Evolutionary conservation across 225 moss, liverwort and hornwort genomes (phyloP).

Genomic region (Sphagnum contortum): DNA sequence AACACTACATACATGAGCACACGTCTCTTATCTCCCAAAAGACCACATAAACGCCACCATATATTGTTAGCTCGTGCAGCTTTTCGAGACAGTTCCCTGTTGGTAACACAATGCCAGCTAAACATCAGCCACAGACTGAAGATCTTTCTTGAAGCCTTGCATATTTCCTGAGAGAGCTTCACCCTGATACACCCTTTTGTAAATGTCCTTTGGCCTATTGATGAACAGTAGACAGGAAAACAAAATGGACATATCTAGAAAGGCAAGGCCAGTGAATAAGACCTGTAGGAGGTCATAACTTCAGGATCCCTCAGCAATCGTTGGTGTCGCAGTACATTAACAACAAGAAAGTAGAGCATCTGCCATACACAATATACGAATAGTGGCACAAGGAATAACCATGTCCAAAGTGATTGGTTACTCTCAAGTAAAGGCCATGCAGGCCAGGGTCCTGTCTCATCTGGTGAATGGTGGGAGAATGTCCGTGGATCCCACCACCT

Average conservation of each 20-base stretch:
- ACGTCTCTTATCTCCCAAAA: conserved; percentile 46
- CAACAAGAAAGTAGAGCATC: conserved; percentile 51
- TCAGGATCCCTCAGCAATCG: conserved; percentile 57
- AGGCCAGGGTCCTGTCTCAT: conserved; percentile 62
- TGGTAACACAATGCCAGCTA: background rate
- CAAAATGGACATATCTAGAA: no score
- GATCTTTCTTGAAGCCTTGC: background rate
- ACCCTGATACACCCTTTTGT: background rate
- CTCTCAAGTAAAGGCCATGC: conserved; percentile 49
- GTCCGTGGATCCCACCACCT: conserved; percentile 69
- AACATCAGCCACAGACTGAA: background rate
- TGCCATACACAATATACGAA: conserved; percentile 60
- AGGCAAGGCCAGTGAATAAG: background rate
- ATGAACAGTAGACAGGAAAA: background rate
- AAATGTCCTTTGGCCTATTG: background rate
- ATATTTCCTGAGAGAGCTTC: background rate
- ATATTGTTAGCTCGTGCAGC: conserved; percentile 55
- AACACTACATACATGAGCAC: conserved; percentile 50
- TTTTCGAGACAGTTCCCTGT: conserved; percentile 56
- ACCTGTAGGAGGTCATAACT: conserved; percentile 63
- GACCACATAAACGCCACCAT: conserved; percentile 56
- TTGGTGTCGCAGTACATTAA: conserved; percentile 52
- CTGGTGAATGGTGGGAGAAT: conserved; percentile 49
- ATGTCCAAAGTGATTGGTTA: conserved; percentile 41
- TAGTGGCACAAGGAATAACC: conserved; percentile 57